These are phyloP conservation scores for Immersiporthe knoxdaviesiana DNA, from an alignment of 2,329 filamentous ascomycete genomes.

Conservation along the genomic window DNA sequence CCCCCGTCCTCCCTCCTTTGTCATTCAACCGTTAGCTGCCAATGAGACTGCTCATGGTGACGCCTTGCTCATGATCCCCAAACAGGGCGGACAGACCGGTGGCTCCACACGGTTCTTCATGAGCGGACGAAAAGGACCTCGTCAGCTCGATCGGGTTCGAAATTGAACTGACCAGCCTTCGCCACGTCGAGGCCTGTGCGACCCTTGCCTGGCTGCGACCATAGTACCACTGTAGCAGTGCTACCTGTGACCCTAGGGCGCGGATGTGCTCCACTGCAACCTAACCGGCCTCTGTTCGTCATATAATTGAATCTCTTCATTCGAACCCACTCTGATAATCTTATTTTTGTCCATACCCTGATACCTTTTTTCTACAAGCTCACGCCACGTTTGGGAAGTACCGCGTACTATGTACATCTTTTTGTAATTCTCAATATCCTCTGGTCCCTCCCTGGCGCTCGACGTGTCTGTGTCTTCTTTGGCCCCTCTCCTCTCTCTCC, in stretches of 20 bases:
- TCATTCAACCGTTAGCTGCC: background rate
- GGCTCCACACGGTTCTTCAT: background rate
- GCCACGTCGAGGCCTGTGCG: constrained; percentile 4
- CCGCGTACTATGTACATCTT: background rate
- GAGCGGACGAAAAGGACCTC: background rate
- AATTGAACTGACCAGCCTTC: background rate
- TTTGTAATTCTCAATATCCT: constrained; percentile 3
- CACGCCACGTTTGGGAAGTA: background rate
- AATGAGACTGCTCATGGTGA: background rate
- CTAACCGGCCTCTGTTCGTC: constrained; percentile 1
- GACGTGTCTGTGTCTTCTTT: background rate
- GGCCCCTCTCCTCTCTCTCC: background rate
- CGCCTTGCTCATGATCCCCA: background rate
- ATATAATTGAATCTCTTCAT: constrained; percentile 9
- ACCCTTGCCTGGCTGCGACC: constrained; percentile 1
- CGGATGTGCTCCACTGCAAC: constrained; percentile 5
- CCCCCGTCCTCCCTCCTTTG: background rate
- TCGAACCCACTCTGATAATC: constrained; percentile 10
- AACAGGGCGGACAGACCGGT: background rate
- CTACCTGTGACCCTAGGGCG: background rate
- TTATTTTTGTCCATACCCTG: constrained; percentile 6
- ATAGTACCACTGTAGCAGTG: background rate
- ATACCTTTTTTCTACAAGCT: background rate
- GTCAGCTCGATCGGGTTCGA: background rate
- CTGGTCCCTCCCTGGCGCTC: background rate